Evolutionary conservation across 306 rosid species (phyloP).

Genomic region (Cicer arietinum): DNA sequence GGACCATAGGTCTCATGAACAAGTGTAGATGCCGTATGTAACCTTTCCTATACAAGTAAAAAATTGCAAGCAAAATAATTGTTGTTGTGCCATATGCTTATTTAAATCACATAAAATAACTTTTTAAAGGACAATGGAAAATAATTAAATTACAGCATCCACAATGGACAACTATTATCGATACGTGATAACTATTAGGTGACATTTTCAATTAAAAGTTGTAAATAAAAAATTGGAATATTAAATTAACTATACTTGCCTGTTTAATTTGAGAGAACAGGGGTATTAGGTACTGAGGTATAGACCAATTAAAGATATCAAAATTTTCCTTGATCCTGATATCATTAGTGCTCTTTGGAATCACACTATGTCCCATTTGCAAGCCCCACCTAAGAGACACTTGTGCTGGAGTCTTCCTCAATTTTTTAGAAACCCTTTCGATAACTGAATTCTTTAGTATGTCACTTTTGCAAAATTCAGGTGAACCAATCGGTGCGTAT

Average conservation of each 20-base stretch:
- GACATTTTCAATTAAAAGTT: no score
- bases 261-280: slow-evolving; percentile 62
- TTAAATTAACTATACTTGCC: slow-evolving; percentile 40
- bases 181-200: no score
- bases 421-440: slow-evolving; percentile 52
- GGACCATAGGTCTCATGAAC: slow-evolving; percentile 50
- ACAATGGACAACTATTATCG: no score
- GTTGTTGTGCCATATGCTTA: no score
- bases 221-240: no score
- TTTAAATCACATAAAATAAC: no score
- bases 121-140: no score
- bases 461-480: slow-evolving; percentile 67
- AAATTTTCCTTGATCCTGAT: slow-evolving; percentile 67
- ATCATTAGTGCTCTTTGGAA: slow-evolving; percentile 74
- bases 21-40: neutral
- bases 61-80: no score
- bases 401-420: slow-evolving; percentile 75
- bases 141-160: no score
- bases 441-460: slow-evolving; percentile 65
- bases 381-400: slow-evolving; percentile 83
- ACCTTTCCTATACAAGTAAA: no score
- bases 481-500: slow-evolving; percentile 77
- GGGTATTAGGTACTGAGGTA: slow-evolving; percentile 60
- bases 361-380: slow-evolving; percentile 72
- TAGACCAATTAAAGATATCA: slow-evolving; percentile 69